phyloP scores from a whole-genome alignment of 257 asterid species.

The Solanum tarapatanum region DNA sequence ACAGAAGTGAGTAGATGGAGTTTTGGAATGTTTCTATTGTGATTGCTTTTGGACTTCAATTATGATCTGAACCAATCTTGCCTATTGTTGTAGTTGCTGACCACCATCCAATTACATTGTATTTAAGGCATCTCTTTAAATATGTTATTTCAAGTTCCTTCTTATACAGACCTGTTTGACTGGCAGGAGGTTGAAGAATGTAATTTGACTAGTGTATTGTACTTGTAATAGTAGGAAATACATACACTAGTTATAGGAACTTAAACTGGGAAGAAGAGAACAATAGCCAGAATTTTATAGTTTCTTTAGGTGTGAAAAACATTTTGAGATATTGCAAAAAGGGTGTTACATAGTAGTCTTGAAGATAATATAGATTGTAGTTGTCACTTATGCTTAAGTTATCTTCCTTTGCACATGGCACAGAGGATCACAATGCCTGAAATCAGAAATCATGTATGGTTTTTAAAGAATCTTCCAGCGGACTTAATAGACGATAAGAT shows the following conservation, averaged over 20 bases:
- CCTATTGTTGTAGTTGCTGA: not conserved
- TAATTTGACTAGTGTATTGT: not conserved
- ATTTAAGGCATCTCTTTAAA: not conserved
- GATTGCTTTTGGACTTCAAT: not conserved
- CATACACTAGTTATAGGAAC: not conserved
- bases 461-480: constrained; percentile 77
- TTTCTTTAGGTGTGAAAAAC: not conserved
- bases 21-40: not conserved
- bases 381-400: not conserved
- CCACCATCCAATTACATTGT: not conserved
- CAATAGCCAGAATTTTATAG: not conserved
- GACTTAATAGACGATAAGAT: constrained; percentile 71
- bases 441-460: constrained; percentile 68
- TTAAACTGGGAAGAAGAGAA: not conserved
- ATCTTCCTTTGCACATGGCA: not conserved
- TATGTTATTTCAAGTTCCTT: not conserved
- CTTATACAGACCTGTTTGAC: not conserved
- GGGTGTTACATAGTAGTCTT: not conserved
- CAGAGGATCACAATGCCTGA: constrained; percentile 87
- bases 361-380: not conserved
- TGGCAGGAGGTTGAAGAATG: not conserved
- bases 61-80: not conserved
- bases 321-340: not conserved
- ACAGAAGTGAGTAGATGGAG: not conserved
- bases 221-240: not conserved